Evolutionary conservation across 2,329 filamentous ascomycete genomes (phyloP).

Genomic region (Pestalotiopsis fici): DNA sequence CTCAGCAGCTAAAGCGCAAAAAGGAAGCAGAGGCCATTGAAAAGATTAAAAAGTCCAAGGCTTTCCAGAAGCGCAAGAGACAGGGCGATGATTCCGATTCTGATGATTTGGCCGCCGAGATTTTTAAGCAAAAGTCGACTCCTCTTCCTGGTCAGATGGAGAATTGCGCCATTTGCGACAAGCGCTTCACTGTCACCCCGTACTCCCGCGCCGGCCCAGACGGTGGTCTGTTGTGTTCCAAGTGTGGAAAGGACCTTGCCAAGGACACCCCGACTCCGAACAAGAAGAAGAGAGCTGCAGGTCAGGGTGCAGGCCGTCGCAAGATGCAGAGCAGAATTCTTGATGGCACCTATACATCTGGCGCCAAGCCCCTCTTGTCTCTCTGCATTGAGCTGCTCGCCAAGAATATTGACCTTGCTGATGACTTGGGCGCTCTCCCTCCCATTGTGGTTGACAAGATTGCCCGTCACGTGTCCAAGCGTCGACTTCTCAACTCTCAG

Average conservation of each 20-base stretch:
- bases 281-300: slow-evolving; percentile 52
- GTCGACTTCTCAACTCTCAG: slow-evolving; percentile 52
- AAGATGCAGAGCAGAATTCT: slow-evolving; percentile 82
- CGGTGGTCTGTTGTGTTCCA: slow-evolving; percentile 83
- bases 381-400: slow-evolving; percentile 65
- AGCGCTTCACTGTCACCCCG: slow-evolving; percentile 89
- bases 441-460: slow-evolving; percentile 58
- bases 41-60: slow-evolving; percentile 64
- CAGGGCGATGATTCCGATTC: slow-evolving; percentile 38
- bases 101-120: slow-evolving; percentile 48
- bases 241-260: slow-evolving; percentile 75
- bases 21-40: slow-evolving; percentile 56
- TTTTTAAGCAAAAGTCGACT: slow-evolving; percentile 47
- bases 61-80: slow-evolving; percentile 55
- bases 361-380: slow-evolving; percentile 68
- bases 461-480: slow-evolving; percentile 61
- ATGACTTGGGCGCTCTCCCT: slow-evolving; percentile 62
- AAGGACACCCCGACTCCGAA: slow-evolving; percentile 63
- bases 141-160: slow-evolving; percentile 83
- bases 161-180: slow-evolving; percentile 82
- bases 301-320: slow-evolving; percentile 63
- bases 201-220: slow-evolving; percentile 81
- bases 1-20: slow-evolving; percentile 39
- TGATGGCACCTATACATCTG: slow-evolving; percentile 68
- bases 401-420: slow-evolving; percentile 63